These are phyloP conservation scores for Coleophoma eucalyptorum DNA, from an alignment of 2,329 filamentous ascomycete species.

Conservation along the genomic window DNA sequence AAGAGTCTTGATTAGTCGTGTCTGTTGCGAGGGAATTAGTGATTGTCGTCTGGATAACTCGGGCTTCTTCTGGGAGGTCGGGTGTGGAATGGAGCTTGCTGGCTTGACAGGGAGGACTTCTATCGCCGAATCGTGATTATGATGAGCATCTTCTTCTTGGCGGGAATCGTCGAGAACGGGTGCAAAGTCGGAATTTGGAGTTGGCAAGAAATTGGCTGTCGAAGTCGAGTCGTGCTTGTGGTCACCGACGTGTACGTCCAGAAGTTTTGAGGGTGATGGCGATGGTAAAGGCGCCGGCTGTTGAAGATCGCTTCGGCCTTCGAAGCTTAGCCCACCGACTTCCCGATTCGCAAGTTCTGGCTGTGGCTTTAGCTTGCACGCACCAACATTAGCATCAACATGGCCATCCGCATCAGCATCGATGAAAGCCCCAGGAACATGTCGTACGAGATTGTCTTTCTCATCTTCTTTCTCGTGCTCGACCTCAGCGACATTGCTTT, in stretches of 20 bases:
- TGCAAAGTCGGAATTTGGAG: slow-evolving; percentile 23
- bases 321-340: slow-evolving; percentile 1
- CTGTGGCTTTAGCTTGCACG: neutral
- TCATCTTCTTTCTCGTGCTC: neutral
- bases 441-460: neutral
- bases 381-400: no score
- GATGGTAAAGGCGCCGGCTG: neutral
- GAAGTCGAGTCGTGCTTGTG: slow-evolving; percentile 22
- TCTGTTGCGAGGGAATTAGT: slow-evolving; percentile 40
- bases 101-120: neutral
- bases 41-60: slow-evolving; percentile 33
- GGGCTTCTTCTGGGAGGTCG: slow-evolving; percentile 5
- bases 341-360: slow-evolving; percentile 1
- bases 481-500: neutral
- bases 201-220: slow-evolving; percentile 20
- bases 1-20: slow-evolving; percentile 46
- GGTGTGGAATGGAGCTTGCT: slow-evolving; percentile 1
- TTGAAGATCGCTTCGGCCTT: slow-evolving; percentile 8
- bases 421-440: slow-evolving; percentile 2
- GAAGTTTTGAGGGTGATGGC: slow-evolving; percentile 8
- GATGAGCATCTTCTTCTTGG: slow-evolving; percentile 6
- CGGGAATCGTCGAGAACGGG: slow-evolving; percentile 17
- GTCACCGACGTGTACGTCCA: slow-evolving; percentile 6
- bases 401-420: neutral
- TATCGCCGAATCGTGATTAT: neutral